Conservation (phyloP, 352 stramenopile genomes). For the Nothophytophthora sp. region DNA sequence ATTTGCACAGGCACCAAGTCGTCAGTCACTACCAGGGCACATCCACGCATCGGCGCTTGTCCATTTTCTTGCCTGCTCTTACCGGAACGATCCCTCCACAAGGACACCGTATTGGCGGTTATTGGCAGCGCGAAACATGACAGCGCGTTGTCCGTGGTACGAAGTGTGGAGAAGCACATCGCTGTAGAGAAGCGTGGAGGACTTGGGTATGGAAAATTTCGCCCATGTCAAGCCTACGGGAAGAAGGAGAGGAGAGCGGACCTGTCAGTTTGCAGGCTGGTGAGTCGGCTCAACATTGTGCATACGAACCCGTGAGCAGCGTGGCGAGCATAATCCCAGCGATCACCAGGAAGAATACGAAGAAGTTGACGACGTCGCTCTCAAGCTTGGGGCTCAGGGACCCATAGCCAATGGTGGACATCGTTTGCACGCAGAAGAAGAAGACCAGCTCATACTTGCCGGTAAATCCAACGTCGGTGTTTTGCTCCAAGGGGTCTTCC, state of each 20-base stretch:
- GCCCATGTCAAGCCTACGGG: slow-evolving; percentile 52
- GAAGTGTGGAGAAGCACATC: slow-evolving; percentile 47
- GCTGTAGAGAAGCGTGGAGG: slow-evolving; percentile 51
- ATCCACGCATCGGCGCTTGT: too few species aligned
- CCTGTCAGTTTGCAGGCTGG: too few species aligned
- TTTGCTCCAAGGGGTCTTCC: slow-evolving; percentile 19
- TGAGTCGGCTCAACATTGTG: background rate
- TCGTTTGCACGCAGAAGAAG: slow-evolving; percentile 64
- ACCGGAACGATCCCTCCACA: slow-evolving; percentile 64
- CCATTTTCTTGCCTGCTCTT: background rate
- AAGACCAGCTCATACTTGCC: slow-evolving; percentile 40
- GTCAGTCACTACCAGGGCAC: too few species aligned
- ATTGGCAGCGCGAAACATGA: slow-evolving; percentile 66
- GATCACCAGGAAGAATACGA: slow-evolving; percentile 51
- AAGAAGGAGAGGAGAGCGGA: background rate
- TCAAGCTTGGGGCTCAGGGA: slow-evolving; percentile 42
- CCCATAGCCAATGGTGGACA: slow-evolving; percentile 64
- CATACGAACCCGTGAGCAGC: slow-evolving; percentile 45
- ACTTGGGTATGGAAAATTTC: slow-evolving; percentile 66
- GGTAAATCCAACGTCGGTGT: background rate
- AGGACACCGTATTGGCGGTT: slow-evolving; percentile 52
- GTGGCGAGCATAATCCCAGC: slow-evolving; percentile 43
- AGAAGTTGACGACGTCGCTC: slow-evolving; percentile 60
- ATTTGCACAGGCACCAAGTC: background rate
- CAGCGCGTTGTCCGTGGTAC: slow-evolving; percentile 48